Conservation (phyloP, 1,284 basidiomycete genomes). For the Sphaerobolus stellatus region DNA sequence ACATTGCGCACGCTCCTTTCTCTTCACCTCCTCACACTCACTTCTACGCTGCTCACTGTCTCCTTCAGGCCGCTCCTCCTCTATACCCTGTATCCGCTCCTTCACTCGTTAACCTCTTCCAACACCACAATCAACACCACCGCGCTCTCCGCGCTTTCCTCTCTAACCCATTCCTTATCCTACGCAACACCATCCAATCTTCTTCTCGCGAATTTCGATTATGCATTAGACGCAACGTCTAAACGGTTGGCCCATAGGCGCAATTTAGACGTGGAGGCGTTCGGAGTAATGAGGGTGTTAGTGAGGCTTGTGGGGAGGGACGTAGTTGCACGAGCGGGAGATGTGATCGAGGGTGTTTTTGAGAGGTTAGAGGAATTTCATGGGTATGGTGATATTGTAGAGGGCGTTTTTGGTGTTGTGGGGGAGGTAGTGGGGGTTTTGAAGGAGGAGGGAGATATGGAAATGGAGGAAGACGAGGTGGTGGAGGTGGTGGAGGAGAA, state of each 20-base stretch:
- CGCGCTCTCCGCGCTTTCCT: conserved; percentile 67
- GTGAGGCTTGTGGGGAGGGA: conserved; percentile 82
- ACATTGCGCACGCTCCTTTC: conserved; percentile 55
- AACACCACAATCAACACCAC: conserved; percentile 64
- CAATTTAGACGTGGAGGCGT: conserved; percentile 76
- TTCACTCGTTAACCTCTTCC: conserved; percentile 78
- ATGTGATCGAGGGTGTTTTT: conserved; percentile 93
- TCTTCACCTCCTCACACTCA: conserved; percentile 72
- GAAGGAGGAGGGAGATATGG: conserved; percentile 48
- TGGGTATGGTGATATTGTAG: conserved; percentile 82
- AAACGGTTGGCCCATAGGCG: conserved; percentile 69
- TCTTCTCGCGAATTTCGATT: conserved; percentile 90
- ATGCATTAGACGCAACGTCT: conserved; percentile 85
- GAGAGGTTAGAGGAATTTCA: conserved; percentile 92
- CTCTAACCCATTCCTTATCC: conserved; percentile 67
- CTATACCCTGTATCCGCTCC: conserved; percentile 76
- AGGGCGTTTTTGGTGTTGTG: conserved; percentile 85
- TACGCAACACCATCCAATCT: conserved; percentile 84
- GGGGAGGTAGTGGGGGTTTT: conserved; percentile 73
- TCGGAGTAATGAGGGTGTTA: conserved; percentile 78
- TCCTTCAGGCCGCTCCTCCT: conserved; percentile 71
- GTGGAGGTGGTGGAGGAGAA: conserved; percentile 8
- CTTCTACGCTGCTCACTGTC: conserved; percentile 53
- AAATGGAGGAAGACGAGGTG: conserved; percentile 16
- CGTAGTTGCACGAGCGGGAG: conserved; percentile 82